These are phyloP conservation scores for Drosera spatulata DNA, from an alignment of 179 eudicot genomes.

Conservation along the genomic window DNA sequence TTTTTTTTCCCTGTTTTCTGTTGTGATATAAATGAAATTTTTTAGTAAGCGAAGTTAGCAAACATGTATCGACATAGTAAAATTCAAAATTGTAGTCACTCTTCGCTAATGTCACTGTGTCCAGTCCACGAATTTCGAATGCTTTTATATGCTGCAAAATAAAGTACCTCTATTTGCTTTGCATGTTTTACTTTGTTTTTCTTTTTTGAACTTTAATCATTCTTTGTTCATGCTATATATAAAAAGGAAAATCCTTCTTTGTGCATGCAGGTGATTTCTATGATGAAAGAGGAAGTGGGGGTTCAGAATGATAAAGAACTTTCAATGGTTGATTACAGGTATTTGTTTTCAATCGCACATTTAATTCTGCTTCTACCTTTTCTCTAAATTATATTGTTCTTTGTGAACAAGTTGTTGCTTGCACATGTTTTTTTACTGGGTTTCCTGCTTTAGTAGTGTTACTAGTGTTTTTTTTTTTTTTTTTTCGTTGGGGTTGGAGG, in stretches of 20 bases:
- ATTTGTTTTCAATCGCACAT: conserved; percentile 2
- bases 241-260: too few species aligned
- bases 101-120: not conserved
- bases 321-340: conserved; percentile 83
- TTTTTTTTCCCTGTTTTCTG: too few species aligned
- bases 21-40: too few species aligned
- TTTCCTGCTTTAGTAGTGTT: too few species aligned
- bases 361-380: not conserved
- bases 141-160: not conserved
- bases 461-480: too few species aligned
- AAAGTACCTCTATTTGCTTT: not conserved
- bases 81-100: too few species aligned
- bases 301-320: conserved; percentile 49
- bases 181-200: not conserved
- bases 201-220: not conserved
- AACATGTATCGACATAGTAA: too few species aligned
- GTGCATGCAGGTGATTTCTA: conserved; percentile 54
- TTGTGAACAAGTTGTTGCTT: not conserved
- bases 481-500: too few species aligned
- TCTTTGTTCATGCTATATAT: too few species aligned
- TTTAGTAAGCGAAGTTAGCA: too few species aligned
- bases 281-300: conserved; percentile 60
- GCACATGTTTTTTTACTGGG: too few species aligned
- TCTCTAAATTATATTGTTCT: not conserved
- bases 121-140: not conserved